Evolutionary conservation across 805 yeast genomes (phyloP).

Genomic region (Nakazawaea ishiwadae): DNA sequence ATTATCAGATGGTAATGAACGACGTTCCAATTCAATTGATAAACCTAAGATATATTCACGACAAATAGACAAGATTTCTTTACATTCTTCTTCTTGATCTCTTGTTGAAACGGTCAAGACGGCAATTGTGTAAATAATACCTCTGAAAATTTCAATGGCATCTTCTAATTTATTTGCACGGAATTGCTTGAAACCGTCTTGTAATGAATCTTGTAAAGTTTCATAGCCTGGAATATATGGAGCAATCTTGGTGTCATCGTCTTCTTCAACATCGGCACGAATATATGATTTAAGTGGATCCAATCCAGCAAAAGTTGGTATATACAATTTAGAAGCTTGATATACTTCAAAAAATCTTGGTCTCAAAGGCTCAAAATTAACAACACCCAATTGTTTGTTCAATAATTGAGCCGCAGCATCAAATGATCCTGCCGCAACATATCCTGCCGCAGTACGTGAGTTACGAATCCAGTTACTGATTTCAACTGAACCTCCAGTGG

Average conservation of each 20-base stretch:
- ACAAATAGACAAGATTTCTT: constrained; percentile 65
- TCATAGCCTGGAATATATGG: constrained; percentile 80
- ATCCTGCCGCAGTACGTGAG: constrained; percentile 85
- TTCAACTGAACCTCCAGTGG: constrained; percentile 42
- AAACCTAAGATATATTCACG: constrained; percentile 90
- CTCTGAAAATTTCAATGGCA: constrained; percentile 77
- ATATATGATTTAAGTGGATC: constrained; percentile 67
- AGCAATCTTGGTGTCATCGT: constrained; percentile 38
- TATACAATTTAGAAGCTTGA: constrained; percentile 68
- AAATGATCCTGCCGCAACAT: constrained; percentile 94
- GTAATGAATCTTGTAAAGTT: constrained; percentile 52
- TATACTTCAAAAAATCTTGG: constrained; percentile 79
- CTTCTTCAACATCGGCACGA: constrained; percentile 60
- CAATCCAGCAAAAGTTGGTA: constrained; percentile 70
- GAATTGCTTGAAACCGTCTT: constrained; percentile 77
- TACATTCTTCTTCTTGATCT: constrained; percentile 74
- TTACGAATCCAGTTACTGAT: constrained; percentile 79
- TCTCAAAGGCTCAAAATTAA: constrained; percentile 83
- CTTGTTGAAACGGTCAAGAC: constrained; percentile 66
- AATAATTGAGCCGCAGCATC: constrained; percentile 93
- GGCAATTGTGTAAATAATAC: constrained; percentile 69
- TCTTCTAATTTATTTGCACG: constrained; percentile 77
- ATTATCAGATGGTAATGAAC: constrained; percentile 66
- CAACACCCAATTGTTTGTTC: constrained; percentile 84
- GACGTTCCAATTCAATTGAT: constrained; percentile 86